These are phyloP conservation scores for Mangifera indica DNA, from an alignment of 345 rosid species.

Conservation along the genomic window DNA sequence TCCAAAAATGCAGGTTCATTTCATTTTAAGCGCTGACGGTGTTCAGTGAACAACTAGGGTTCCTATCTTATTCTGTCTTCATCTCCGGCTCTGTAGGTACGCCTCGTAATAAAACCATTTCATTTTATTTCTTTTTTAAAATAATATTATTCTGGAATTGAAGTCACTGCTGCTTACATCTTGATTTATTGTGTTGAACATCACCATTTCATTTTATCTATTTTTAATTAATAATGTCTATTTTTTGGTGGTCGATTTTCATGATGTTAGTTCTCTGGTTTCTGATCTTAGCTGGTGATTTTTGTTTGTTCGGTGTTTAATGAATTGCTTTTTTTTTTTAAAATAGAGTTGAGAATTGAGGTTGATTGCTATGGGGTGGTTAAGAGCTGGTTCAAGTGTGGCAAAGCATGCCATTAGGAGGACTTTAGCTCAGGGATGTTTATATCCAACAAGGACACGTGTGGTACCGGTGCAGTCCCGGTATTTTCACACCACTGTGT, in stretches of 20 bases:
- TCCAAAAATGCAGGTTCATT: background rate
- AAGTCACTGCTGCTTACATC: too few species aligned
- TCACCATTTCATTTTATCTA: background rate
- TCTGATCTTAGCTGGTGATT: background rate
- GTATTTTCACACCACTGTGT: conserved; percentile 50
- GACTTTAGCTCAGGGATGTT: conserved; percentile 50
- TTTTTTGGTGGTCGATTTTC: background rate
- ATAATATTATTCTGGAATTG: background rate
- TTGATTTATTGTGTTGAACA: too few species aligned
- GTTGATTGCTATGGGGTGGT: conserved; percentile 59
- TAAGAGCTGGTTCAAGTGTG: conserved; percentile 58
- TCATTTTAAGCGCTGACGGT: background rate
- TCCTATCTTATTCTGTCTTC: background rate
- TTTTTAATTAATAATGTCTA: background rate
- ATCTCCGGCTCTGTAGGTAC: conserved; percentile 1
- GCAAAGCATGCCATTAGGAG: conserved; percentile 66
- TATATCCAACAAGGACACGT: conserved; percentile 42
- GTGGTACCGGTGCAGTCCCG: conserved; percentile 41
- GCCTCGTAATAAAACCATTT: too few species aligned
- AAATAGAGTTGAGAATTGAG: conserved; percentile 18
- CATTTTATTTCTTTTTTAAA: background rate
- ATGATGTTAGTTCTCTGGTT: background rate
- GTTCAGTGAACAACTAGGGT: background rate
- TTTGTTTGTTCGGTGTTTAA: conserved; percentile 5
- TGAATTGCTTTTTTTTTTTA: background rate